Conservation (phyloP, 139 green algal species). For the Chlamydomonas schloesseri region DNA sequence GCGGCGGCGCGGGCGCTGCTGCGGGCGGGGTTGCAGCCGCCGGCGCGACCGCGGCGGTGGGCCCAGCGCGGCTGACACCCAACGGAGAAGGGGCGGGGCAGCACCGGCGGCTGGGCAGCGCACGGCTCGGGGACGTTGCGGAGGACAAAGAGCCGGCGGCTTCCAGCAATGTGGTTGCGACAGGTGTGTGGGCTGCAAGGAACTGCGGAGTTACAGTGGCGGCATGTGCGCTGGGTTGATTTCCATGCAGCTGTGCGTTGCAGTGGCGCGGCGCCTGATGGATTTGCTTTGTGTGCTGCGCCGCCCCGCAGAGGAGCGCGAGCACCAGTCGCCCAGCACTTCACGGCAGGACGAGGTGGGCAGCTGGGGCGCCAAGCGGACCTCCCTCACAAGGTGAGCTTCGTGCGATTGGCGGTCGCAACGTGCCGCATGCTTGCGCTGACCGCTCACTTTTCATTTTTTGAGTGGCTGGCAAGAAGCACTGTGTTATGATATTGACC, state of each 20-base stretch:
- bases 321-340: constrained; percentile 10
- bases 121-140: background rate
- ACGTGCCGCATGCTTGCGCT: too few relatives aligned
- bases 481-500: too few relatives aligned
- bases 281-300: too few relatives aligned
- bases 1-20: too few relatives aligned
- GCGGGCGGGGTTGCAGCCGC: background rate
- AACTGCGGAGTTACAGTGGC: too few relatives aligned
- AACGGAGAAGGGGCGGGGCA: background rate
- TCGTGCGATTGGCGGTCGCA: too few relatives aligned
- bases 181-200: background rate
- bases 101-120: background rate
- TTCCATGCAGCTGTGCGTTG: too few relatives aligned
- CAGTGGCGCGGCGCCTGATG: too few relatives aligned
- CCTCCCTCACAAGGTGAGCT: constrained; percentile 10
- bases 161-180: background rate
- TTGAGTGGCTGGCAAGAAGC: too few relatives aligned
- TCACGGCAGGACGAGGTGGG: constrained; percentile 24
- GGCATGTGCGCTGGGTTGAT: background rate
- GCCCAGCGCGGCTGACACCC: constrained; percentile 7
- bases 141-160: constrained; percentile 22
- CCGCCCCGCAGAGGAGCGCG: constrained; percentile 23
- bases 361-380: constrained; percentile 4
- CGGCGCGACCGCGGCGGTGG: background rate
- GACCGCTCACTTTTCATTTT: too few relatives aligned